Evolutionary conservation across 2,329 filamentous ascomycete species (phyloP).

Genomic region (Monosporascus sp.): DNA sequence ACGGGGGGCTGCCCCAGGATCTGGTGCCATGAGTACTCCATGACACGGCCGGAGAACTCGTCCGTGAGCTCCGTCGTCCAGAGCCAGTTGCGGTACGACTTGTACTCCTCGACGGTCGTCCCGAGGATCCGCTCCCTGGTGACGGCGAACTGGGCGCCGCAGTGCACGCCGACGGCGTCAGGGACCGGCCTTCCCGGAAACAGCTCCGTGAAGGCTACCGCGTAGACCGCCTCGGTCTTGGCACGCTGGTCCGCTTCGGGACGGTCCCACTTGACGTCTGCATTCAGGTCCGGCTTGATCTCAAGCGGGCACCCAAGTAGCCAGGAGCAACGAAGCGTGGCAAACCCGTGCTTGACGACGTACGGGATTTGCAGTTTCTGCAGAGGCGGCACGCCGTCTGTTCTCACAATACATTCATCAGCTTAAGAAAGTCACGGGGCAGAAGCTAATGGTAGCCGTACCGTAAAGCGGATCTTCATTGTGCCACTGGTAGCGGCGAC

Average conservation of each 20-base stretch:
- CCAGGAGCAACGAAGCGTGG: slow-evolving; percentile 44
- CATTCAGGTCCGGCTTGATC: slow-evolving; percentile 14
- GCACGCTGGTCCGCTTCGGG: slow-evolving; percentile 31
- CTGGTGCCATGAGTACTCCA: slow-evolving; percentile 52
- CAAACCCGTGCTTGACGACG: slow-evolving; percentile 40
- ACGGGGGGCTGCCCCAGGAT: slow-evolving; percentile 30
- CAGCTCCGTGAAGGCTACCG: slow-evolving; percentile 17
- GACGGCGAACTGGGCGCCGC: slow-evolving; percentile 51
- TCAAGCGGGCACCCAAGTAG: slow-evolving; percentile 37
- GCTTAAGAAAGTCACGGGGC: not conserved
- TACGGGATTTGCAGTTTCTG: slow-evolving; percentile 33
- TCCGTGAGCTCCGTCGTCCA: slow-evolving; percentile 40
- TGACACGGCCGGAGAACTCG: slow-evolving; percentile 42
- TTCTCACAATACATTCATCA: not conserved
- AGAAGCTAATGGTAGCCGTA: slow-evolving; percentile 6
- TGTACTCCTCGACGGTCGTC: slow-evolving; percentile 39
- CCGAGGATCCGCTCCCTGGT: slow-evolving; percentile 37
- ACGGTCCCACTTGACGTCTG: slow-evolving; percentile 7
- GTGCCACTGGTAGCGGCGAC: slow-evolving; percentile 27
- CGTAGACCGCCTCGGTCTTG: slow-evolving; percentile 24
- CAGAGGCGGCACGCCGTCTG: slow-evolving; percentile 32
- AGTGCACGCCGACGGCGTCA: slow-evolving; percentile 36
- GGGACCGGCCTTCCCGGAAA: slow-evolving; percentile 27
- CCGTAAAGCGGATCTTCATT: slow-evolving; percentile 33
- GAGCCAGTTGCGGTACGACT: slow-evolving; percentile 45